These are phyloP conservation scores for Ustanciosporium gigantosporum DNA, from an alignment of 1,284 basidiomycete species.

Conservation along the genomic window DNA sequence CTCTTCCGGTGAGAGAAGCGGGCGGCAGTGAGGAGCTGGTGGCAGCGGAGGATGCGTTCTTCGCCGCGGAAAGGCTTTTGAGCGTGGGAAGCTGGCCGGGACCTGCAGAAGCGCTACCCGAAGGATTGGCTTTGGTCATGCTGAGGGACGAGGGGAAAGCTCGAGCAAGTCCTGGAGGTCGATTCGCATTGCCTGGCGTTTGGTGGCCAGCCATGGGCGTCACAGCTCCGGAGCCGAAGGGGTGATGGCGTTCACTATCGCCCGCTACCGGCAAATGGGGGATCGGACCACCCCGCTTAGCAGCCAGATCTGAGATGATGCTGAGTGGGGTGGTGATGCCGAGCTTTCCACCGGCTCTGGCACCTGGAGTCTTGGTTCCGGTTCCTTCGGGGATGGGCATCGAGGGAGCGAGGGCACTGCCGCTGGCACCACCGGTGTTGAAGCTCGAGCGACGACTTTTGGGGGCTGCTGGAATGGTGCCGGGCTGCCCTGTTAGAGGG, in stretches of 20 bases:
- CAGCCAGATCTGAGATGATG: slow-evolving; percentile 60
- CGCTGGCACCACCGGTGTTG: slow-evolving; percentile 29
- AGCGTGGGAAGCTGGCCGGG: slow-evolving; percentile 26
- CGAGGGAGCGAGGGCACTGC: slow-evolving; percentile 18
- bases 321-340: slow-evolving; percentile 52
- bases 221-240: slow-evolving; percentile 54
- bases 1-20: slow-evolving; percentile 3
- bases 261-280: slow-evolving; percentile 18
- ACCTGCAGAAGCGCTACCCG: slow-evolving; percentile 13
- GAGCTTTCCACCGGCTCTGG: slow-evolving; percentile 37
- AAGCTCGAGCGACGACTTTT: slow-evolving; percentile 38
- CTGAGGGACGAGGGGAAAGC: slow-evolving; percentile 35
- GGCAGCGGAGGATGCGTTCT: slow-evolving; percentile 2
- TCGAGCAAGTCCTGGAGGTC: slow-evolving; percentile 19
- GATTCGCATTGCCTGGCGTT: slow-evolving; percentile 39
- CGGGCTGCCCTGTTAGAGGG: slow-evolving; percentile 5
- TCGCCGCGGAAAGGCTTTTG: slow-evolving; percentile 13
- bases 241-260: slow-evolving; percentile 47
- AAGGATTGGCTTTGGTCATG: slow-evolving; percentile 33
- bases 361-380: slow-evolving; percentile 43
- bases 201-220: slow-evolving; percentile 47
- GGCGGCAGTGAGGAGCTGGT: not conserved
- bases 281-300: slow-evolving; percentile 42
- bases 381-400: slow-evolving; percentile 20
- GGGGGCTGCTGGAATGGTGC: slow-evolving; percentile 2